These are phyloP conservation scores for Boletus sp. DNA, from an alignment of 768 basidiomycete species.

Conservation along the genomic window DNA sequence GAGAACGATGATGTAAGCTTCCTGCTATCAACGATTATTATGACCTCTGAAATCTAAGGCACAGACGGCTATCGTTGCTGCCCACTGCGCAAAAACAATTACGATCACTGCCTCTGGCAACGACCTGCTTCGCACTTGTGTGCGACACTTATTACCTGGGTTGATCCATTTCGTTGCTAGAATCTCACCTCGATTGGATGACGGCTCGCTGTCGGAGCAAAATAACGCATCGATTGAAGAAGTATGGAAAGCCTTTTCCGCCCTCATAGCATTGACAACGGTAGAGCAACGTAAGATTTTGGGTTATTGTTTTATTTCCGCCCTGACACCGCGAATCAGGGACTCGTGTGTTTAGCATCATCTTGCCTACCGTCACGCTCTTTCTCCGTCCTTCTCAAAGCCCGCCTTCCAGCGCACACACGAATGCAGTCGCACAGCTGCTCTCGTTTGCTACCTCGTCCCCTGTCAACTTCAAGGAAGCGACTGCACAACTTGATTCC, in stretches of 20 bases:
- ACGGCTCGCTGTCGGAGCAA: constrained; percentile 53
- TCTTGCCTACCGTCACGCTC: constrained; percentile 74
- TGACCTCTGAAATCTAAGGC: constrained; percentile 2
- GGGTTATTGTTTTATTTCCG: not conserved
- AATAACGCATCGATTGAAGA: constrained; percentile 68
- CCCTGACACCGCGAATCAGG: constrained; percentile 41
- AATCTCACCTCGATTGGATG: constrained; percentile 59
- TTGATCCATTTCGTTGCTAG: constrained; percentile 79
- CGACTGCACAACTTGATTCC: constrained; percentile 63
- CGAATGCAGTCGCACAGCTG: constrained; percentile 63
- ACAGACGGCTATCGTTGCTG: constrained; percentile 79
- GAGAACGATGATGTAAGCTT: constrained; percentile 62
- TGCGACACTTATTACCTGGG: constrained; percentile 71
- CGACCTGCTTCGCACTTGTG: constrained; percentile 66
- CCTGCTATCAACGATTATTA: constrained; percentile 9
- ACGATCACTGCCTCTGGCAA: constrained; percentile 71
- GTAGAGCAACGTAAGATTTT: constrained; percentile 60
- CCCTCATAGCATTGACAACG: constrained; percentile 54
- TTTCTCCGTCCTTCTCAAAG: constrained; percentile 55
- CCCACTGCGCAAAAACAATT: constrained; percentile 87
- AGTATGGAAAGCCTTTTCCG: constrained; percentile 76
- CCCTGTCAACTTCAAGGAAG: constrained; percentile 82
- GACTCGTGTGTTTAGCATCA: constrained; percentile 61
- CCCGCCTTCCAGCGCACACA: constrained; percentile 46
- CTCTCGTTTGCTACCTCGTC: constrained; percentile 68